These are phyloP conservation scores for Backusella macrospora DNA, from an alignment of 192 early-diverging fungal genomes.

Conservation along the genomic window DNA sequence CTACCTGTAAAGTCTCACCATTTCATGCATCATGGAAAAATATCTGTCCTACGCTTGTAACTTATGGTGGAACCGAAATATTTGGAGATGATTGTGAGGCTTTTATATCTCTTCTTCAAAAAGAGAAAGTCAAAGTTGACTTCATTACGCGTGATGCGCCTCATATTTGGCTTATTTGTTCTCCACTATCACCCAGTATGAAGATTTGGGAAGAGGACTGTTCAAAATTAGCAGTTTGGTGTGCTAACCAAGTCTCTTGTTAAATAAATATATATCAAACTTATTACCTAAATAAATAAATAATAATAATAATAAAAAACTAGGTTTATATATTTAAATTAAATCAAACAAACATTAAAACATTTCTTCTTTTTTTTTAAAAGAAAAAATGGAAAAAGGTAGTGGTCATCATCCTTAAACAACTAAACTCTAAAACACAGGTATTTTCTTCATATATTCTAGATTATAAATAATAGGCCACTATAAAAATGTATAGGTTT, in stretches of 20 bases:
- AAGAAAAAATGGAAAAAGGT: slow-evolving; percentile 6
- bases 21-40: slow-evolving; percentile 16
- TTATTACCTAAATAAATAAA: not conserved
- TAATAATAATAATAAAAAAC: not conserved
- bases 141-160: slow-evolving; percentile 6
- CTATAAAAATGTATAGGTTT: no score
- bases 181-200: not conserved
- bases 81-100: slow-evolving; percentile 8
- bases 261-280: not conserved
- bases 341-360: not conserved
- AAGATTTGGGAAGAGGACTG: slow-evolving; percentile 20
- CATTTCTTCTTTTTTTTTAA: not conserved
- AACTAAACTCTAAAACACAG: not conserved
- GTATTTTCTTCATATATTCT: not conserved
- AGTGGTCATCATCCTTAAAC: not conserved
- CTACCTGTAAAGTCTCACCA: slow-evolving; percentile 1
- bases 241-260: slow-evolving; percentile 14
- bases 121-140: slow-evolving; percentile 13
- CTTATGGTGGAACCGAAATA: slow-evolving; percentile 21
- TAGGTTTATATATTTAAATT: slow-evolving; percentile 1
- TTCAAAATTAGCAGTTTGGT: slow-evolving; percentile 21
- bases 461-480: no score
- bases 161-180: slow-evolving; percentile 23
- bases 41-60: slow-evolving; percentile 18
- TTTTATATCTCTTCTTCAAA: not conserved